These are phyloP conservation scores for Scedosporium apiospermum DNA, from an alignment of 2,329 filamentous ascomycete species.

Conservation along the genomic window DNA sequence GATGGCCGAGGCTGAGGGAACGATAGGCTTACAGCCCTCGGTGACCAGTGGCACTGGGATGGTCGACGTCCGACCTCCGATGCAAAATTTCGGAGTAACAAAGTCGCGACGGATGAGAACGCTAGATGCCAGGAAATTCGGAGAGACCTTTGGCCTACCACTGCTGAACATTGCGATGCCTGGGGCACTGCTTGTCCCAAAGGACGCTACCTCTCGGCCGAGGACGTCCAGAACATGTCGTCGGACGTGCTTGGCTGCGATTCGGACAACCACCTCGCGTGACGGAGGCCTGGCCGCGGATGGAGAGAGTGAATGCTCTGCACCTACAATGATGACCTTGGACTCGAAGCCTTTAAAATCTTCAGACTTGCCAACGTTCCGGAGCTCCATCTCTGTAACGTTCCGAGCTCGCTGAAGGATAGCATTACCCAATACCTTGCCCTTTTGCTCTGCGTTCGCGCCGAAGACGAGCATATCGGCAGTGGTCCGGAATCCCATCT, in stretches of 20 bases:
- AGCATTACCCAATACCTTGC: background rate
- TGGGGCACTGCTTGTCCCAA: conserved; percentile 4
- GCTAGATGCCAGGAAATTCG: conserved; percentile 1
- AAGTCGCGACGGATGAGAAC: conserved; percentile 1
- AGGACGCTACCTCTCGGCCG: conserved; percentile 1
- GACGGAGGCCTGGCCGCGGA: background rate
- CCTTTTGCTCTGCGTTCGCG: background rate
- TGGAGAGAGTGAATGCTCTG: conserved; percentile 2
- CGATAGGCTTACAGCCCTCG: background rate
- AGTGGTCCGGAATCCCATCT: conserved; percentile 2
- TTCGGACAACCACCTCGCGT: conserved; percentile 2
- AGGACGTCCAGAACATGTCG: background rate
- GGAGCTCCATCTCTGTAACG: conserved; percentile 2
- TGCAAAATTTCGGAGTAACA: background rate
- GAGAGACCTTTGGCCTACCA: conserved; percentile 5
- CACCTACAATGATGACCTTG: conserved; percentile 5
- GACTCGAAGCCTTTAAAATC: background rate
- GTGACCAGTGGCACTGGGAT: background rate
- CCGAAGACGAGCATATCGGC: conserved; percentile 4
- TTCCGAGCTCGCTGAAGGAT: background rate
- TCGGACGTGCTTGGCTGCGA: conserved; percentile 1
- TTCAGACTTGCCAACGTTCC: background rate
- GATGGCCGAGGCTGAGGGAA: background rate
- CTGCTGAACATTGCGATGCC: conserved; percentile 4
- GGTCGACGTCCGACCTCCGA: background rate